A percentile compares a stretch with the other conserved stretches of the same genome.
phyloP scores from a whole-genome alignment of 139 green algal species.

The Asterochloris erici region DNA sequence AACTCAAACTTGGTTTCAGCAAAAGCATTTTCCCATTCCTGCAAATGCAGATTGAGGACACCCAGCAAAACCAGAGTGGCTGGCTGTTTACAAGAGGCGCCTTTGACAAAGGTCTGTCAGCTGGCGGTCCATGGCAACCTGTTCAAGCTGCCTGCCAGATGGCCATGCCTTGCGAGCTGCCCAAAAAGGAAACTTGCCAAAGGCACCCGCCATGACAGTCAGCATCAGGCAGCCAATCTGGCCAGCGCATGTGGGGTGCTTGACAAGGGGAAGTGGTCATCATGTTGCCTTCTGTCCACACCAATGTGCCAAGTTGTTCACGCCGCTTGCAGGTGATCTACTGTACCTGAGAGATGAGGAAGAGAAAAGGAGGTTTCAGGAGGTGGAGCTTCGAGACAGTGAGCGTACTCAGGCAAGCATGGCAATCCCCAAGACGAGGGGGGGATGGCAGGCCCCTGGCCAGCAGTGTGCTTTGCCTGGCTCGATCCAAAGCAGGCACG shows the following conservation, averaged over 20 bases:
- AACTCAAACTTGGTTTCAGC: background rate
- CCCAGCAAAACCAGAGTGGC: slow-evolving; percentile 39
- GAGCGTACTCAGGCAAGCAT: slow-evolving; percentile 13
- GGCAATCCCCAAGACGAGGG: background rate
- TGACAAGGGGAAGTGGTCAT: background rate
- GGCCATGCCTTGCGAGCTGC: too few relatives aligned
- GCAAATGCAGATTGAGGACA: slow-evolving; percentile 48
- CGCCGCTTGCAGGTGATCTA: slow-evolving; percentile 27
- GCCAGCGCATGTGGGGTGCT: background rate
- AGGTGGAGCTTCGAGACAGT: slow-evolving; percentile 40
- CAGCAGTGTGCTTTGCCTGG: background rate
- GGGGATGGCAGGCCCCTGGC: background rate
- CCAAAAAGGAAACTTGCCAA: too few relatives aligned
- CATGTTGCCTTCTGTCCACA: background rate
- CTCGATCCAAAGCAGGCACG: background rate
- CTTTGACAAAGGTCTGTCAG: background rate
- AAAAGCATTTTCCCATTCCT: background rate
- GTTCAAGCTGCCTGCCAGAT: too few relatives aligned
- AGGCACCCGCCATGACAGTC: too few relatives aligned
- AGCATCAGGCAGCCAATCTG: background rate
- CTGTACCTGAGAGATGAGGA: slow-evolving; percentile 53
- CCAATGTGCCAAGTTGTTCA: background rate
- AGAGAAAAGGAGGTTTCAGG: slow-evolving; percentile 38
- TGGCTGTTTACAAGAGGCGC: slow-evolving; percentile 49
- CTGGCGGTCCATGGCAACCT: too few relatives aligned